Percentiles rank a stretch among this genome's conserved stretches.
Conservation (phyloP, 2,329 filamentous ascomycete genomes). For the Verruconis gallopava region DNA sequence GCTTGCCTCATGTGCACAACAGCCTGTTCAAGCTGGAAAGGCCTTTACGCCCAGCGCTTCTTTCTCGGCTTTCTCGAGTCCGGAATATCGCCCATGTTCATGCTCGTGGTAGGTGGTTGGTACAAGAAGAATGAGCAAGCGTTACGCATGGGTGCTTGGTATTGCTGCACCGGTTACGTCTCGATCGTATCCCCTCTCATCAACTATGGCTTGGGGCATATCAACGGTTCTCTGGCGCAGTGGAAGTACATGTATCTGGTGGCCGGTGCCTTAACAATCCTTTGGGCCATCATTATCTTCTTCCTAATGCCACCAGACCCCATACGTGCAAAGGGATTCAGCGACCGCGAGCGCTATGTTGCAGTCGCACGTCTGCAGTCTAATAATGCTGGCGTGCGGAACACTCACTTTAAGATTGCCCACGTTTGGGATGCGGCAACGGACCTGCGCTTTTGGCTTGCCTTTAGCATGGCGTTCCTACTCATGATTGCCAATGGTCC, state of each 20-base stretch:
- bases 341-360: constrained; percentile 20
- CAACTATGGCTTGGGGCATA: constrained; percentile 36
- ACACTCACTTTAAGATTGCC: constrained; percentile 31
- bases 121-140: constrained; percentile 17
- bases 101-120: constrained; percentile 28
- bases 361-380: constrained; percentile 17
- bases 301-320: constrained; percentile 15
- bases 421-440: constrained; percentile 27
- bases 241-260: constrained; percentile 33
- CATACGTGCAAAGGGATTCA: constrained; percentile 26
- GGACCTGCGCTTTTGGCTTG: constrained; percentile 28
- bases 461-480: constrained; percentile 27
- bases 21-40: constrained; percentile 17
- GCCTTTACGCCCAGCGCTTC: constrained; percentile 27
- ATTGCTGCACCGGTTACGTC: constrained; percentile 25
- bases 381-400: constrained; percentile 22
- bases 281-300: constrained; percentile 27
- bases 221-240: constrained; percentile 24
- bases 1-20: constrained; percentile 26
- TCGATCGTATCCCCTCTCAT: constrained; percentile 34
- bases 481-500: constrained; percentile 33
- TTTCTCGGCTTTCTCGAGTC: constrained; percentile 38
- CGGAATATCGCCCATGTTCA: constrained; percentile 37
- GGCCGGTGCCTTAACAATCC: constrained; percentile 28
- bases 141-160: constrained; percentile 13